phyloP scores from a whole-genome alignment of 148 eudicot genomes.

The Polygonum maritimum region DNA sequence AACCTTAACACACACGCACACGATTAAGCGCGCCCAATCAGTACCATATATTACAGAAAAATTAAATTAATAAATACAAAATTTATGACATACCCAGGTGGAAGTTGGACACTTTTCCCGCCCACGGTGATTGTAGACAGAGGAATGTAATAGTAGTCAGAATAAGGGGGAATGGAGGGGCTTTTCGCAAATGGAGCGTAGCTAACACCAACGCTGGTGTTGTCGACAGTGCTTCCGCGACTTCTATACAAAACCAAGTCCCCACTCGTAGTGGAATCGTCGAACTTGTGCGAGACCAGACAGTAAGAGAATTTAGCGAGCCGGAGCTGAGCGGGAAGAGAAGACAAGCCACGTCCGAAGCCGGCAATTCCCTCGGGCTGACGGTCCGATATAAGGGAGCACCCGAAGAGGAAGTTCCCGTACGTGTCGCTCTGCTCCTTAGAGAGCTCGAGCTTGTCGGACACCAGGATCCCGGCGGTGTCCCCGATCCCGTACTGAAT shows the following conservation, averaged over 20 bases:
- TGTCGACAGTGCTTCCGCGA: slow-evolving; percentile 7
- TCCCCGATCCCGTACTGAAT: slow-evolving; percentile 54
- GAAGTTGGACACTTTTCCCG: slow-evolving; percentile 35
- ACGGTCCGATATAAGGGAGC: slow-evolving; percentile 40
- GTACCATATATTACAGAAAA: too few species aligned
- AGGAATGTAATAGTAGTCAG: slow-evolving; percentile 54
- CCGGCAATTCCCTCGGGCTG: slow-evolving; percentile 71
- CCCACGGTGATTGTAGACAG: slow-evolving; percentile 55
- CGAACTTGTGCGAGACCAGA: slow-evolving; percentile 51
- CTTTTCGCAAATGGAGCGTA: slow-evolving; percentile 52
- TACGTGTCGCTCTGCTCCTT: neutral
- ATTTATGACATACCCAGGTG: slow-evolving; percentile 18
- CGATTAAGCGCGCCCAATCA: neutral
- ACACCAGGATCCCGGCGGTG: slow-evolving; percentile 40
- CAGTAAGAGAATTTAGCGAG: slow-evolving; percentile 60
- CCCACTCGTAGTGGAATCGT: slow-evolving; percentile 38
- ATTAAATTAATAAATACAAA: too few species aligned
- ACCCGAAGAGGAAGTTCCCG: slow-evolving; percentile 41
- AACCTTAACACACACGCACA: neutral
- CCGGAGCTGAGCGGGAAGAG: slow-evolving; percentile 60
- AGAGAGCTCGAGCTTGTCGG: slow-evolving; percentile 40
- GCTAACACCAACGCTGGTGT: slow-evolving; percentile 10
- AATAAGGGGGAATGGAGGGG: slow-evolving; percentile 20
- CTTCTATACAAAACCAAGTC: slow-evolving; percentile 24
- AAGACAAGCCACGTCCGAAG: slow-evolving; percentile 58